Percentiles rank a stretch among this genome's conserved stretches.
These are phyloP conservation scores for Pelargonium fulgidum DNA, from an alignment of 441 rosid genomes.

Conservation along the genomic window DNA sequence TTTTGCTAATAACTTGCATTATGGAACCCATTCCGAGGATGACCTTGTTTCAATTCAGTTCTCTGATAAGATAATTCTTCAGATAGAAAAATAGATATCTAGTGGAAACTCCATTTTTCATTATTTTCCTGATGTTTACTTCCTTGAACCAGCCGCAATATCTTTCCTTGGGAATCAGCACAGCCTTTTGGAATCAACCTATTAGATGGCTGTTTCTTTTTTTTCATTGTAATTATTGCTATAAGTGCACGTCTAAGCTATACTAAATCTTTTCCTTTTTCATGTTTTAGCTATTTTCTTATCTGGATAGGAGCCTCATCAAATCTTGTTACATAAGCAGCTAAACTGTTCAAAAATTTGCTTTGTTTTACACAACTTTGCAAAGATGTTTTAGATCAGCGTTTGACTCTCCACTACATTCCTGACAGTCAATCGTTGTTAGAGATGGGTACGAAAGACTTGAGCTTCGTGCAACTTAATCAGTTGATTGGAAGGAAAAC, in stretches of 20 bases:
- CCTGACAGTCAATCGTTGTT: conserved; percentile 76
- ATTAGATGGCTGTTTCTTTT: not conserved
- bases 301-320: not conserved
- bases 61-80: not conserved
- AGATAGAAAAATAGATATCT: not conserved
- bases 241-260: not conserved
- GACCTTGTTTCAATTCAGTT: not conserved
- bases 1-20: too few species aligned
- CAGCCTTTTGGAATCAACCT: not conserved
- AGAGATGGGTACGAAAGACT: conserved; percentile 95
- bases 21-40: too few species aligned
- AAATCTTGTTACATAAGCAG: too few species aligned
- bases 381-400: conserved; percentile 1
- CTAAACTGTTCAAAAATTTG: not conserved
- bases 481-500: conserved; percentile 98
- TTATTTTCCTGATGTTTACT: not conserved
- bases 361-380: not conserved
- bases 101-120: not conserved
- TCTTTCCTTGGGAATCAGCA: not conserved
- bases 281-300: not conserved
- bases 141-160: not conserved
- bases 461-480: conserved; percentile 90
- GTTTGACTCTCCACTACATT: conserved; percentile 2
- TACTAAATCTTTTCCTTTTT: not conserved
- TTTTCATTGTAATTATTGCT: not conserved